These are phyloP conservation scores for Podaxis sp. DNA, from an alignment of 768 basidiomycete genomes.

Conservation along the genomic window DNA sequence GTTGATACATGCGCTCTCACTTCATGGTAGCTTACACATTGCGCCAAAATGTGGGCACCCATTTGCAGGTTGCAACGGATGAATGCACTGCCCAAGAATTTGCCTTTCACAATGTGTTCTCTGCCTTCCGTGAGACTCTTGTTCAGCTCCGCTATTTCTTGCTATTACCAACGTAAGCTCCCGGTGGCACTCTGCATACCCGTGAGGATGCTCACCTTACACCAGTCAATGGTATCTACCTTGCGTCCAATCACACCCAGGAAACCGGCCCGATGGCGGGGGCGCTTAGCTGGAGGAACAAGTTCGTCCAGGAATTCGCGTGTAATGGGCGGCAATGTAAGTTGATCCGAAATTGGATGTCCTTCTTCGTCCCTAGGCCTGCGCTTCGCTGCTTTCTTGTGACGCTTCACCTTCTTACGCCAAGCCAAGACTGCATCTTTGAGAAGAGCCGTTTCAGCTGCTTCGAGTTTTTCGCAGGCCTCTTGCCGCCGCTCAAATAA, in stretches of 20 bases:
- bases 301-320: conserved; percentile 43
- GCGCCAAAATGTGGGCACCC: conserved; percentile 67
- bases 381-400: conserved; percentile 26
- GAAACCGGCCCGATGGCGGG: conserved; percentile 46
- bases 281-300: conserved; percentile 45
- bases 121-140: conserved; percentile 36
- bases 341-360: conserved; percentile 4
- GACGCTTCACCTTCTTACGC: conserved; percentile 31
- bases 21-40: conserved; percentile 52
- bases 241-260: conserved; percentile 52
- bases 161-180: conserved; percentile 22
- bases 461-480: conserved; percentile 50
- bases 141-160: conserved; percentile 48
- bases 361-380: conserved; percentile 26
- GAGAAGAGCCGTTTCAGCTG: conserved; percentile 47
- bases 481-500: conserved; percentile 40
- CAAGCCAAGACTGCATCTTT: conserved; percentile 35
- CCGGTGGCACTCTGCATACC: background rate
- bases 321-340: conserved; percentile 22
- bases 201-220: conserved; percentile 32
- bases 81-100: conserved; percentile 54
- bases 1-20: conserved; percentile 21
- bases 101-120: conserved; percentile 32
- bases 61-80: conserved; percentile 69
- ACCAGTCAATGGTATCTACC: conserved; percentile 66